phyloP scores from a whole-genome alignment of 2,329 filamentous ascomycete species.

The Ascochyta fabae region DNA sequence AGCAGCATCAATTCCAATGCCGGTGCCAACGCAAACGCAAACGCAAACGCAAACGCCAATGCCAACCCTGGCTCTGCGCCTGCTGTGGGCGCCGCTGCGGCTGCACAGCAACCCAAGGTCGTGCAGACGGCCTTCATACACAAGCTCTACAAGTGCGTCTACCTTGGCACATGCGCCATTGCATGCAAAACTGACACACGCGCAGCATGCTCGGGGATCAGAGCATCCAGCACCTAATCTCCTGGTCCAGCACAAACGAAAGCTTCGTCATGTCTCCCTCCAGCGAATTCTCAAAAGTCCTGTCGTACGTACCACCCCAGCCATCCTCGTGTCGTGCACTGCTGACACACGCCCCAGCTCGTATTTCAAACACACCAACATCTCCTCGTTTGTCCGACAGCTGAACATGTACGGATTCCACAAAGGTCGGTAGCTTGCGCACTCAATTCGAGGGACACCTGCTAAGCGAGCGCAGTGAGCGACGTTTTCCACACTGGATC shows the following conservation, averaged over 20 bases:
- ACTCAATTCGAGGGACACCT: slow-evolving; percentile 4
- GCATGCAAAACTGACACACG: slow-evolving; percentile 38
- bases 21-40: too few species aligned
- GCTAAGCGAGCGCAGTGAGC: slow-evolving; percentile 69
- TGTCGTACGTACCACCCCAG: slow-evolving; percentile 73
- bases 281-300: slow-evolving; percentile 95
- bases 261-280: slow-evolving; percentile 99
- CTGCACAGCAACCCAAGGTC: slow-evolving; percentile 92
- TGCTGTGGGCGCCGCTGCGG: slow-evolving; percentile 67
- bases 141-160: slow-evolving; percentile 91
- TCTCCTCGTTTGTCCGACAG: slow-evolving; percentile 96
- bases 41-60: slow-evolving; percentile 40
- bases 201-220: slow-evolving; percentile 93
- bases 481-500: slow-evolving; percentile 97
- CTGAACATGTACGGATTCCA: slow-evolving; percentile 99
- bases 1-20: too few species aligned
- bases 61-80: slow-evolving; percentile 52
- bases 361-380: slow-evolving; percentile 99
- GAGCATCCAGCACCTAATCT: slow-evolving; percentile 92
- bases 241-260: slow-evolving; percentile 91
- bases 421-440: slow-evolving; percentile 71
- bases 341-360: slow-evolving; percentile 64
- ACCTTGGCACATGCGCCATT: slow-evolving; percentile 7
- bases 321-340: slow-evolving; percentile 37
- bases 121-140: slow-evolving; percentile 99